Percentiles rank a stretch among this genome's conserved stretches.
Evolutionary conservation across 2,329 filamentous ascomycete species (phyloP).

Genomic region (Bipolaris bicolor): DNA sequence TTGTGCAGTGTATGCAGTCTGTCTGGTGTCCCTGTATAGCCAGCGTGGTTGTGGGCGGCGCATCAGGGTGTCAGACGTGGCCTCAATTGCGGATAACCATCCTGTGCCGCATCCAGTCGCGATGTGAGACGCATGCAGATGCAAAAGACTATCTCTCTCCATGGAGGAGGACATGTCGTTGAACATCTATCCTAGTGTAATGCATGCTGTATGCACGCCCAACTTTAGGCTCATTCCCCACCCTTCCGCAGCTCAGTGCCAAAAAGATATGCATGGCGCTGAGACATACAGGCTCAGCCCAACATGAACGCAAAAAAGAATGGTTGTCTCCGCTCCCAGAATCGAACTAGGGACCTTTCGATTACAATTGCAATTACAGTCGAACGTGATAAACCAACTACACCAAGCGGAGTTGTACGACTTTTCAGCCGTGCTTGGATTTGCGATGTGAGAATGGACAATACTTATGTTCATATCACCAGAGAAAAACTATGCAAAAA

Average conservation of each 20-base stretch:
- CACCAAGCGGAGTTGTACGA: slow-evolving; percentile 34
- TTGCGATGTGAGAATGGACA: slow-evolving; percentile 2
- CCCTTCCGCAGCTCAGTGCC: not conserved
- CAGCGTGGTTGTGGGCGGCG: not conserved
- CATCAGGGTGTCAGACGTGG: not conserved
- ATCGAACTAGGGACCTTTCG: slow-evolving; percentile 44
- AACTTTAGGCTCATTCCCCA: not conserved
- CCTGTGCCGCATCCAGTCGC: not conserved
- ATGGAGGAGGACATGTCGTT: not conserved
- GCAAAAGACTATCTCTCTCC: not conserved
- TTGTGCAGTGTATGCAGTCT: not conserved
- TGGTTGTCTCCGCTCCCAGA: slow-evolving; percentile 44
- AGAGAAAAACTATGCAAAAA: no score
- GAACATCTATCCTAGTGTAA: not conserved
- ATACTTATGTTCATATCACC: accelerated
- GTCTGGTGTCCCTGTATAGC: not conserved
- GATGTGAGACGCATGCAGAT: not conserved
- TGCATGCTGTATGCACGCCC: not conserved
- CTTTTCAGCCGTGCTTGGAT: slow-evolving; percentile 22
- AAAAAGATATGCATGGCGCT: not conserved
- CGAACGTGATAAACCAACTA: slow-evolving; percentile 48
- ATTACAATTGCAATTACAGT: slow-evolving; percentile 45
- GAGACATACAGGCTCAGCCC: not conserved
- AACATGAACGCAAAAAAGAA: slow-evolving; percentile 11
- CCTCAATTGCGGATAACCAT: not conserved